phyloP scores from a whole-genome alignment of 2,329 filamentous ascomycete genomes.

The Aspergillus persii region DNA sequence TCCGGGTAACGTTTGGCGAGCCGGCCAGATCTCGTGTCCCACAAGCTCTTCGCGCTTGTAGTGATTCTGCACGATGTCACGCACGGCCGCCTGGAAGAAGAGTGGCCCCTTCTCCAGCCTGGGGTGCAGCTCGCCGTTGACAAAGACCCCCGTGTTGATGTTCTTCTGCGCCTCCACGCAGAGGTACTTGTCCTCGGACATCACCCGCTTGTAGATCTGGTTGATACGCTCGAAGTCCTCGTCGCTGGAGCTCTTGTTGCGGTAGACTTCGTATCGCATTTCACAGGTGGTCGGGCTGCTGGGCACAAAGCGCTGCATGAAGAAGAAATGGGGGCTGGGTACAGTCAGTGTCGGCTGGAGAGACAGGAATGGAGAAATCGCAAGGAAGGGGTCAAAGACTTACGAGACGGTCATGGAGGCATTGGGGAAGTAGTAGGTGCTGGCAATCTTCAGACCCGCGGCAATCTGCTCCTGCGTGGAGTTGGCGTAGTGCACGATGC shows the following conservation, averaged over 20 bases:
- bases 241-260: slow-evolving; percentile 58
- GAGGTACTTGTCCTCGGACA: slow-evolving; percentile 64
- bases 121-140: slow-evolving; percentile 61
- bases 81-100: slow-evolving; percentile 54
- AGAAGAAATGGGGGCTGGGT: slow-evolving; percentile 56
- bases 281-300: slow-evolving; percentile 49
- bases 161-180: slow-evolving; percentile 59
- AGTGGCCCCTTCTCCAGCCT: slow-evolving; percentile 57
- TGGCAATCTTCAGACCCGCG: slow-evolving; percentile 40
- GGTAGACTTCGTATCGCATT: slow-evolving; percentile 64
- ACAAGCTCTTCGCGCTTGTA: slow-evolving; percentile 45
- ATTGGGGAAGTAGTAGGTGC: slow-evolving; percentile 38
- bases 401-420: slow-evolving; percentile 33
- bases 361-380: slow-evolving; percentile 1
- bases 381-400: slow-evolving; percentile 7
- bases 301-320: slow-evolving; percentile 63
- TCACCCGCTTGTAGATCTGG: slow-evolving; percentile 61
- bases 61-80: slow-evolving; percentile 50
- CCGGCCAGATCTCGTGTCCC: slow-evolving; percentile 54
- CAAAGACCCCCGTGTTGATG: slow-evolving; percentile 58
- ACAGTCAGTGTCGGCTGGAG: not conserved
- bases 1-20: slow-evolving; percentile 34
- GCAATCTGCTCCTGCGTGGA: slow-evolving; percentile 50
- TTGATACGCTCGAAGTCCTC: slow-evolving; percentile 58
- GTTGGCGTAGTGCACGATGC: slow-evolving; percentile 50